A percentile compares a stretch with the other conserved stretches of the same genome.
Evolutionary conservation across 139 green algal species (phyloP).

Genomic region (Raphidocelis subcapitata): DNA sequence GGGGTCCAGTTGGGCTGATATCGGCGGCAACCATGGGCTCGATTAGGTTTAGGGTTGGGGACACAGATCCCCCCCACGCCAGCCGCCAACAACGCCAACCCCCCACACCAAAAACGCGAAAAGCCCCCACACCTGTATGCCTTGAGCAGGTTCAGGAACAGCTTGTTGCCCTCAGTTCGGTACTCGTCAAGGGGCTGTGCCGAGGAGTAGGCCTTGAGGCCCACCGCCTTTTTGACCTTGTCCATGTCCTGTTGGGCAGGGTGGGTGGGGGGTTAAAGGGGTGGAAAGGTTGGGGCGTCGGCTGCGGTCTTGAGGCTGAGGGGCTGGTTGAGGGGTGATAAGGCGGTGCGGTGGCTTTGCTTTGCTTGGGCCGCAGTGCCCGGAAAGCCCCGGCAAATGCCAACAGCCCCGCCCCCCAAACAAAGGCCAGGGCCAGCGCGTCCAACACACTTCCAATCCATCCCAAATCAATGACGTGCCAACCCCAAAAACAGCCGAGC

Average conservation of each 20-base stretch:
- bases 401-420: neutral
- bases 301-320: neutral
- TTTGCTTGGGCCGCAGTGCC: neutral
- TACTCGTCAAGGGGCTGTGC: conserved; percentile 49
- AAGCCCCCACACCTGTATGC: neutral
- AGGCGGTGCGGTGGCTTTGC: neutral
- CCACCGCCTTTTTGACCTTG: conserved; percentile 29
- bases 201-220: conserved; percentile 21
- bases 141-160: conserved; percentile 42
- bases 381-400: neutral
- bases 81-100: neutral
- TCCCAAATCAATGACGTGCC: neutral
- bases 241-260: conserved; percentile 27
- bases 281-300: neutral
- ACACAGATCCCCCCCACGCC: neutral
- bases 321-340: neutral
- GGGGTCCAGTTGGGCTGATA: too few species aligned
- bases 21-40: too few species aligned
- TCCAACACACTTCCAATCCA: neutral
- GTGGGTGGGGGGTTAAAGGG: neutral
- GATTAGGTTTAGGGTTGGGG: too few species aligned
- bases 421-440: neutral
- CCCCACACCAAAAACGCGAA: neutral
- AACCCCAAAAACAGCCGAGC: neutral
- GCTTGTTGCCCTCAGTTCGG: conserved; percentile 48